Base-by-base conservation (phyloP, 2,329 filamentous ascomycete species). In the Xylariaceae sp. region DNA sequence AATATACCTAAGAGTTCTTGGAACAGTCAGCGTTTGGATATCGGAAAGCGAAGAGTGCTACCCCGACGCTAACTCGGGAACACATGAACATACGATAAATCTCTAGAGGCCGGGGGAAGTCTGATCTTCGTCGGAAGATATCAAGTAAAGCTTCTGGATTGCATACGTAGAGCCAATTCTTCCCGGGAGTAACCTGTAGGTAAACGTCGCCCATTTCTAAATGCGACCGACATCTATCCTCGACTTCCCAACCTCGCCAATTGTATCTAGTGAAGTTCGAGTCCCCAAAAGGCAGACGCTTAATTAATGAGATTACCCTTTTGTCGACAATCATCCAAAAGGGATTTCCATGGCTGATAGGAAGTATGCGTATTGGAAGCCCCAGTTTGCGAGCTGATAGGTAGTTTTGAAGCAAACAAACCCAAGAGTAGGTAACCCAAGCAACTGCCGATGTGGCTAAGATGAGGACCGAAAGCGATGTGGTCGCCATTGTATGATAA, bases 261-360 rank as follows among this genome's bases (percentile, higher is more conserved):
- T 62, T 62, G 43, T 65, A 65, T 23, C 62, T 24, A 1, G 61
- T 61, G 35, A 63, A 61, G 52, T 50, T 70, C 49, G 62, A 67
- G 9, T 68, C 56, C 2, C 66, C 37, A 7, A 62, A 65, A 2
- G 64, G 62, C 1, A 69, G 41, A 3, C 47, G 55, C 7, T 57
- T 41, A n/a, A 71, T 10, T 5, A 64, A 6, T 3, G 50, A 30
- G 0, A 67, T 26, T 1, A 70, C 58, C 15, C 58, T 55, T 15
- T 62, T 30, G 18, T 55, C 53, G 3, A 46, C 23, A 2, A 55
- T 37, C 47, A 55, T 47, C 53, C 47, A 55, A 18, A 51, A 43
- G 7, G 53, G 53, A 18, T 55, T 55, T 2, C 36, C 27, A 52
- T 55, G 47, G 37, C 48, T 42, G 20, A 52, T 43, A 4, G 48